Evolutionary conservation across 2,329 filamentous ascomycete species (phyloP).

Genomic region (Blastomyces gilchristii): DNA sequence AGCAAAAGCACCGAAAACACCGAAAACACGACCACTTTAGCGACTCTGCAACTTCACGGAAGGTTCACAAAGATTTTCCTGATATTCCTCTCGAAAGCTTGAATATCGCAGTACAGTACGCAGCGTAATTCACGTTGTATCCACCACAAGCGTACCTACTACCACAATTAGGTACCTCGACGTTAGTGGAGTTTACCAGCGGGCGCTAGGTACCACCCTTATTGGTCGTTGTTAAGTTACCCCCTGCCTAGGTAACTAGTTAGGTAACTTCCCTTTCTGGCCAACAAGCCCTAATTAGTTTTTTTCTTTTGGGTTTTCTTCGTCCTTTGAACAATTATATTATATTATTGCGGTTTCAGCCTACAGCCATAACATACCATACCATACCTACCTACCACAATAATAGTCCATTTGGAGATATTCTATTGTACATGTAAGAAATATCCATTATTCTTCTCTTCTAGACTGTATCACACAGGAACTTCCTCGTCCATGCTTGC

Average conservation of each 20-base stretch:
- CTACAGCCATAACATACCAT: background rate
- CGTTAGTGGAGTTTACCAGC: background rate
- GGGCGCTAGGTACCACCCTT: background rate
- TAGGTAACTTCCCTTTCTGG: conserved; percentile 1
- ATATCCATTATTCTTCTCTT: conserved; percentile 2
- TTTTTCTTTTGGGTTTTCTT: background rate
- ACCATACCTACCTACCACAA: no score
- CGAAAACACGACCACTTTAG: background rate
- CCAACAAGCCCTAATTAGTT: background rate
- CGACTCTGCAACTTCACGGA: background rate
- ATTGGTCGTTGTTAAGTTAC: no score
- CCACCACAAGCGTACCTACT: background rate
- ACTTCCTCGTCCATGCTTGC: background rate
- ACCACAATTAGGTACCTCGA: background rate
- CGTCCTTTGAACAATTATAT: background rate
- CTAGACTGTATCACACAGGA: background rate
- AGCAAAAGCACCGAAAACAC: background rate
- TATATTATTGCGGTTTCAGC: background rate
- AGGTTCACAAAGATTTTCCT: background rate
- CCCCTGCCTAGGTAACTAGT: background rate
- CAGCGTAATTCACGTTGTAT: background rate
- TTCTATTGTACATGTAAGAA: background rate
- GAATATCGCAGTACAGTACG: background rate
- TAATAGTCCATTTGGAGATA: background rate
- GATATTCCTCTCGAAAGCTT: background rate